Evolutionary conservation across 257 asterid genomes (phyloP).

Genomic region (Lycium ferocissimum): DNA sequence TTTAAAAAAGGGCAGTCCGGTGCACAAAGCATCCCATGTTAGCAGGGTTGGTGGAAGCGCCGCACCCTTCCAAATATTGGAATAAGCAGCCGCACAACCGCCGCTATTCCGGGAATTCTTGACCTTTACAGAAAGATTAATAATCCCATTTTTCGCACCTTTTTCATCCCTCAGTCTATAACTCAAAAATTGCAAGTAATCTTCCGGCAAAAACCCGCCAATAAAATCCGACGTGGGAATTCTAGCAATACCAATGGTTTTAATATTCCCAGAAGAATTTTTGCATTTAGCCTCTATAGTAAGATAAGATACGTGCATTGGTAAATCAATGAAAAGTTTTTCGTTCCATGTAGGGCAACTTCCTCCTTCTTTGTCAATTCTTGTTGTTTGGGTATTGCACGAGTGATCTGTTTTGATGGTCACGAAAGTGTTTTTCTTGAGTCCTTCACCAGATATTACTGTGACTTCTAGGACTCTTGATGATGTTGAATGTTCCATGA

Average conservation of each 20-base stretch:
- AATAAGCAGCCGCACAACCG: no score
- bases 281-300: conserved; percentile 61
- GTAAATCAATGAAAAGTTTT: conserved; percentile 59
- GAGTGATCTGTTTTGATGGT: conserved; percentile 38
- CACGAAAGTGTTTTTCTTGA: conserved; percentile 54
- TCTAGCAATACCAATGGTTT: conserved; percentile 50
- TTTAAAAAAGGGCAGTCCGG: no score
- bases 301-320: conserved; percentile 50
- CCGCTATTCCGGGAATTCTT: conserved; percentile 23
- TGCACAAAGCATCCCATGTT: no score
- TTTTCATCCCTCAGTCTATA: conserved; percentile 61
- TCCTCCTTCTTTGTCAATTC: conserved; percentile 56
- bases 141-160: conserved; percentile 71
- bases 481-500: not conserved
- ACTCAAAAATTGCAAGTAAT: conserved; percentile 71
- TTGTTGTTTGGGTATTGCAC: conserved; percentile 37
- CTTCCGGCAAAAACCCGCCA: conserved; percentile 62
- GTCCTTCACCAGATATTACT: conserved; percentile 69
- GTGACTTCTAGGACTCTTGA: conserved; percentile 56
- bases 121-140: conserved; percentile 64
- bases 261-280: conserved; percentile 35
- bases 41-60: no score
- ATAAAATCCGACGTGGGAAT: conserved; percentile 69
- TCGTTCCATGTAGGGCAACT: conserved; percentile 70
- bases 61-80: no score